These are phyloP conservation scores for Debaryomyces hansenii DNA, from an alignment of 805 yeast species.

Conservation along the genomic window DNA sequence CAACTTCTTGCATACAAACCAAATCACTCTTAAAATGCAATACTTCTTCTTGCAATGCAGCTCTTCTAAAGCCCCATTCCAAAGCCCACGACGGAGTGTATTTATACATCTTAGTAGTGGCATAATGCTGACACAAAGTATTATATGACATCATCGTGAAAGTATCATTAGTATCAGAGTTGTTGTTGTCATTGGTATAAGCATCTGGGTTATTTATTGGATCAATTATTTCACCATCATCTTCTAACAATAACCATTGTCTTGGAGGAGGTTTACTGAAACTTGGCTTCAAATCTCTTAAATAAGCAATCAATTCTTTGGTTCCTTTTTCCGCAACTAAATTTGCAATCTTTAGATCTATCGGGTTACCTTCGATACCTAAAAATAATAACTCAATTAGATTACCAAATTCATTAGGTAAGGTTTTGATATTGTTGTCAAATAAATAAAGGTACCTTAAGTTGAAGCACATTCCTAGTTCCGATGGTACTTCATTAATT, in stretches of 20 bases:
- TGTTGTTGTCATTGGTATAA: conserved; percentile 26
- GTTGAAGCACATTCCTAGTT: conserved; percentile 78
- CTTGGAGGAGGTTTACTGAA: conserved; percentile 68
- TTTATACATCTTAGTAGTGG: conserved; percentile 86
- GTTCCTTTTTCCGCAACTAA: conserved; percentile 81
- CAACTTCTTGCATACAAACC: conserved; percentile 94
- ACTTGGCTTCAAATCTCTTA: conserved; percentile 81
- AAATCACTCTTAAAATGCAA: conserved; percentile 67
- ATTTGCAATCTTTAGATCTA: conserved; percentile 63
- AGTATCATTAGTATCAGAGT: conserved; percentile 28
- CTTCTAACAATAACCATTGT: conserved; percentile 77
- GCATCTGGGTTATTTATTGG: conserved; percentile 30
- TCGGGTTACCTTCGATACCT: conserved; percentile 92
- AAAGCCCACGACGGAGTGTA: conserved; percentile 98
- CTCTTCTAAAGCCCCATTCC: conserved; percentile 87
- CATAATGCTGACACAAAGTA: conserved; percentile 93
- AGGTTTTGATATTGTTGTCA: conserved; percentile 73
- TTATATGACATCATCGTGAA: conserved; percentile 87
- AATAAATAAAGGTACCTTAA: conserved; percentile 81
- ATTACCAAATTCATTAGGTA: conserved; percentile 86
- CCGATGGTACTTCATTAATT: conserved; percentile 72
- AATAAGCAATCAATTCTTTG: conserved; percentile 71
- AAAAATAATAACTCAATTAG: conserved; percentile 80
- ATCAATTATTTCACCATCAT: conserved; percentile 65
- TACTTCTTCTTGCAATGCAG: conserved; percentile 72